A percentile compares a stretch with the other conserved stretches of the same genome.
phyloP scores from a whole-genome alignment of 495 filamentous ascomycete genomes.

The Podospora pseudoanserina region DNA sequence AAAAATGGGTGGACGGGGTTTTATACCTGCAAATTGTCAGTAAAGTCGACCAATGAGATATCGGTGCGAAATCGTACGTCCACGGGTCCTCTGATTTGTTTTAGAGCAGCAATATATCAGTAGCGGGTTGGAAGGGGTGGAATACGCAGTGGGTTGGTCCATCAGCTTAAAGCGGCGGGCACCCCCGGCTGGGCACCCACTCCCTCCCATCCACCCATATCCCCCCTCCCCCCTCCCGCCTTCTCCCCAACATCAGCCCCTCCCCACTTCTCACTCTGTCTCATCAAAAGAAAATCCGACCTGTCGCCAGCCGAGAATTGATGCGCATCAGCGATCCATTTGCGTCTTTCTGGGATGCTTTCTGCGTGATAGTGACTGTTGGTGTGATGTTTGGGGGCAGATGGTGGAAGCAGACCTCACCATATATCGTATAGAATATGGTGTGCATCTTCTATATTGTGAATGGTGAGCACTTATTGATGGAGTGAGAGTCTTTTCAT shows the following conservation, averaged over 20 bases:
- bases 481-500: too few relatives aligned
- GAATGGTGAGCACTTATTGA: too few relatives aligned
- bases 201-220: not conserved
- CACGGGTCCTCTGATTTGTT: not conserved
- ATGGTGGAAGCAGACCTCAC: too few relatives aligned
- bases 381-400: too few relatives aligned
- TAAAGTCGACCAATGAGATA: conserved; percentile 1
- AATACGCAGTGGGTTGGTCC: not conserved
- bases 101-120: not conserved
- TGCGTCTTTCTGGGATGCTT: too few relatives aligned
- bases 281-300: not conserved
- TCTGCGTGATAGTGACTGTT: too few relatives aligned
- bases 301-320: not conserved
- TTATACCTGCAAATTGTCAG: not conserved
- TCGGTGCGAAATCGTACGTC: not conserved
- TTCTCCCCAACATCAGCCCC: not conserved
- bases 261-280: not conserved
- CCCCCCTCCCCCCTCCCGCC: too few relatives aligned
- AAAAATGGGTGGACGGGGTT: not conserved
- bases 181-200: not conserved
- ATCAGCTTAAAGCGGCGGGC: not conserved
- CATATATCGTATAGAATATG: too few relatives aligned
- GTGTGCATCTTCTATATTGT: too few relatives aligned
- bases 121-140: not conserved
- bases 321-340: not conserved